These are phyloP conservation scores for Mycena sp. DNA, from an alignment of 1,284 basidiomycete genomes.

Conservation along the genomic window DNA sequence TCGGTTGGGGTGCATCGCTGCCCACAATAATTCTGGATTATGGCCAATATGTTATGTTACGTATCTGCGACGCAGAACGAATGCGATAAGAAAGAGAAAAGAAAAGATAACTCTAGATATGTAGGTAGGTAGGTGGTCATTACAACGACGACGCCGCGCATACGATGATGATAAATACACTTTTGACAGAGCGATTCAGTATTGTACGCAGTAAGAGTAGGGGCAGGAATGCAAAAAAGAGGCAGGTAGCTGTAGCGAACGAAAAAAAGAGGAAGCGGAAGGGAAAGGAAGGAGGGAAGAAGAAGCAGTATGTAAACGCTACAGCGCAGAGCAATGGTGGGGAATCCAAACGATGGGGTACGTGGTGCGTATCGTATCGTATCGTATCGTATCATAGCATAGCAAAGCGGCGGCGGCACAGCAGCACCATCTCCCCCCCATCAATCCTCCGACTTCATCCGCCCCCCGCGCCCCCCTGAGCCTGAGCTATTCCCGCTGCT, in stretches of 20 bases:
- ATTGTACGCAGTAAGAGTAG: not conserved
- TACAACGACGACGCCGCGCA: not conserved
- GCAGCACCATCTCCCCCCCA: not conserved
- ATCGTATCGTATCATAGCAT: not conserved
- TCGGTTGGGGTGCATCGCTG: too few species aligned
- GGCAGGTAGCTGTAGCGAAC: not conserved
- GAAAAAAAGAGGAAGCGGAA: too few species aligned
- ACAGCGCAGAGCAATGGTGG: too few species aligned
- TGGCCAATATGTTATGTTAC: too few species aligned
- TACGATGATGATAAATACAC: conserved; percentile 13
- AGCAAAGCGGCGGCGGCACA: not conserved
- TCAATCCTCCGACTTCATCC: conserved; percentile 17
- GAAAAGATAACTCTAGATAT: not conserved
- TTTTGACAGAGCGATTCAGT: not conserved
- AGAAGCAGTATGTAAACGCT: too few species aligned
- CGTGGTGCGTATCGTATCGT: too few species aligned
- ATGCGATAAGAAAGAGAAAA: too few species aligned
- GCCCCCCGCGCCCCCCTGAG: not conserved
- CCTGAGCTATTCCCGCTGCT: conserved; percentile 5
- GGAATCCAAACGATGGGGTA: not conserved
- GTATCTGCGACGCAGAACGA: too few species aligned
- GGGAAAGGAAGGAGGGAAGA: too few species aligned
- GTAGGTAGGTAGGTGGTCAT: not conserved
- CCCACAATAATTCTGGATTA: too few species aligned
- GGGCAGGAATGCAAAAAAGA: not conserved